Conservation (phyloP, 1,139 yeast genomes). For the Suhomyces coccinellae region DNA sequence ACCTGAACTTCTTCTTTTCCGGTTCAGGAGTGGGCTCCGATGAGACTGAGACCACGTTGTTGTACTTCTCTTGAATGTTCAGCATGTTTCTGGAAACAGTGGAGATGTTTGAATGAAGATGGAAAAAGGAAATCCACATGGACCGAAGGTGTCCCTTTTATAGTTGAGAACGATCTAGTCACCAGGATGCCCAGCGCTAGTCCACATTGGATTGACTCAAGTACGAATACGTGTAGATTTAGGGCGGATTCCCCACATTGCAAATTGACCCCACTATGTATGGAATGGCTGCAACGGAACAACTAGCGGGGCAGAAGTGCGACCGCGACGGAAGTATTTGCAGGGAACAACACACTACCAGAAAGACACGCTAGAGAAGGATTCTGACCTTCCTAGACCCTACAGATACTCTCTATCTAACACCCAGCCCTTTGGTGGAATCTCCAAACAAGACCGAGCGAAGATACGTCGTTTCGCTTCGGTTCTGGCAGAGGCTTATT, state of each 20-base stretch:
- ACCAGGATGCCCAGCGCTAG: too few species aligned
- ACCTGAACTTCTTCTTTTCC: conserved; percentile 11
- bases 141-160: neutral
- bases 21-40: conserved; percentile 1
- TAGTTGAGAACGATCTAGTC: neutral
- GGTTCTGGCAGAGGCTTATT: too few species aligned
- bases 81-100: neutral
- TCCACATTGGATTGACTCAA: too few species aligned
- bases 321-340: neutral
- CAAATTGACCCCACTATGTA: neutral
- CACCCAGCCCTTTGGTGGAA: too few species aligned
- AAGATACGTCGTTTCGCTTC: too few species aligned
- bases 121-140: neutral
- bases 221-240: neutral
- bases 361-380: too few species aligned
- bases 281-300: conserved; percentile 2
- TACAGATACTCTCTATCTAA: too few species aligned
- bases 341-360: too few species aligned
- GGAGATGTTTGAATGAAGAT: neutral
- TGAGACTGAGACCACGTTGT: conserved; percentile 1
- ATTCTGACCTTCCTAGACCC: too few species aligned
- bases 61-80: conserved; percentile 5
- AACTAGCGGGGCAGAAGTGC: neutral
- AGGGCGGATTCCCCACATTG: conserved; percentile 1
- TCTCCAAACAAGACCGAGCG: too few species aligned